Percentiles rank a stretch among this genome's conserved stretches.
These are phyloP conservation scores for Mycena venus DNA, from an alignment of 768 basidiomycete species.

Conservation along the genomic window DNA sequence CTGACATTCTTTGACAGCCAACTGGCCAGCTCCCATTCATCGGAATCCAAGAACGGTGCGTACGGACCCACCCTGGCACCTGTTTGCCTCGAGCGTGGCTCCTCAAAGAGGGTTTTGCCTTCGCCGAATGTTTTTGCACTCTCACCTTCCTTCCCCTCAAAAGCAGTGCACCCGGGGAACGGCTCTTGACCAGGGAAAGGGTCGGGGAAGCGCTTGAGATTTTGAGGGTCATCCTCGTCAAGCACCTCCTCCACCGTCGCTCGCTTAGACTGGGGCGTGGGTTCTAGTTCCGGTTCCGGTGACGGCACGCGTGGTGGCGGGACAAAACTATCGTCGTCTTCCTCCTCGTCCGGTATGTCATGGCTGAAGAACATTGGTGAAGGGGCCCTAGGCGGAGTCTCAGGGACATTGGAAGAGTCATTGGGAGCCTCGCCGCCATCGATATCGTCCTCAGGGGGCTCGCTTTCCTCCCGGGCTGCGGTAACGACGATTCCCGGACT, in stretches of 20 bases:
- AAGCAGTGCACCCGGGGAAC: conserved; percentile 13
- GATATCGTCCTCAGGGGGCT: neutral
- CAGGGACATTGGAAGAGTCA: neutral
- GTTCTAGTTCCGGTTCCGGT: neutral
- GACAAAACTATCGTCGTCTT: neutral
- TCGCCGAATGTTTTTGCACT: neutral
- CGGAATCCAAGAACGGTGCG: conserved; percentile 20
- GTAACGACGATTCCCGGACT: neutral
- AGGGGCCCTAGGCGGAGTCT: neutral
- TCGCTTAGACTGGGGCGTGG: too few relatives aligned
- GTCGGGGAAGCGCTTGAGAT: conserved; percentile 1
- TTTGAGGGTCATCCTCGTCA: conserved; percentile 13
- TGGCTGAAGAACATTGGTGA: neutral
- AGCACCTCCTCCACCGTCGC: conserved; percentile 12
- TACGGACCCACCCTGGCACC: neutral
- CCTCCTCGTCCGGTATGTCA: neutral
- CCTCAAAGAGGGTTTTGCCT: conserved; percentile 32
- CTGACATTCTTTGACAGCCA: conserved; percentile 26
- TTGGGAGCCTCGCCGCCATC: neutral
- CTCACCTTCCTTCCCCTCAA: neutral
- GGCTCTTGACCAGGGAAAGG: neutral
- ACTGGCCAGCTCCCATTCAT: conserved; percentile 24
- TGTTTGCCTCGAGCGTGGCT: neutral
- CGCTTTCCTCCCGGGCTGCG: neutral
- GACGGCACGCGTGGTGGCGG: neutral